Conservation (phyloP, 768 basidiomycete genomes). For the Dioszegia hungarica region DNA sequence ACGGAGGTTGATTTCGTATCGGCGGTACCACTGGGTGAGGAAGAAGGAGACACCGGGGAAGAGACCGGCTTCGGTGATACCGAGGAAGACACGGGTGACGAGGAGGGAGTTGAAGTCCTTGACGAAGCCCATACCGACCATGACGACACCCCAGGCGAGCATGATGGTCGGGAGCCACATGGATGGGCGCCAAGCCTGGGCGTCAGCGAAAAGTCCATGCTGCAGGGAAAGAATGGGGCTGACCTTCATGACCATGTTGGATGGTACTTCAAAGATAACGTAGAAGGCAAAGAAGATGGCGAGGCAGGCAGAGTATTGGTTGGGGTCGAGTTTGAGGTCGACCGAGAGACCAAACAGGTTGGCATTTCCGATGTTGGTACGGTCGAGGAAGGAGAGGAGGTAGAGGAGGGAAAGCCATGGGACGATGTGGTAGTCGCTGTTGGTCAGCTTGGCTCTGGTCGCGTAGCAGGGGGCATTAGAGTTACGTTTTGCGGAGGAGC, state of each 20-base stretch:
- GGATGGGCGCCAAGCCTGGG: conserved; percentile 46
- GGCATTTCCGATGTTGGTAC: conserved; percentile 68
- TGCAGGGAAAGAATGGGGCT: not conserved
- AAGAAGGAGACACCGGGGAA: conserved; percentile 54
- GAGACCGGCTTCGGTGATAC: conserved; percentile 33
- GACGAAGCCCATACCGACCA: conserved; percentile 34
- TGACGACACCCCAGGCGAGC: conserved; percentile 30
- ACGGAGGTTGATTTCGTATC: conserved; percentile 64
- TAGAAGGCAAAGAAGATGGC: conserved; percentile 70
- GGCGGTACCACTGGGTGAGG: conserved; percentile 65
- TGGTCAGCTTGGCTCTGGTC: conserved; percentile 12
- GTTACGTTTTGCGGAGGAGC: conserved; percentile 61
- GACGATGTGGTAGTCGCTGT: conserved; percentile 52
- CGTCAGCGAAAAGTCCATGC: conserved; percentile 39
- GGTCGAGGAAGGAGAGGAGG: conserved; percentile 67
- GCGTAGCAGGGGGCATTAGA: not conserved
- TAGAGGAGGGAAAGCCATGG: conserved; percentile 77
- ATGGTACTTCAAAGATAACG: conserved; percentile 60
- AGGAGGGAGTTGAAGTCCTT: conserved; percentile 21
- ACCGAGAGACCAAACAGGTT: conserved; percentile 60
- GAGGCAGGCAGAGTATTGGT: conserved; percentile 57
- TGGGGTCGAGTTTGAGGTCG: conserved; percentile 61
- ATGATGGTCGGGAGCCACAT: conserved; percentile 33
- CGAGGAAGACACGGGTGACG: conserved; percentile 33
- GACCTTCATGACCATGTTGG: conserved; percentile 28